Conservation (phyloP, 2,329 filamentous ascomycete species). For the Dactylellina sp. region DNA sequence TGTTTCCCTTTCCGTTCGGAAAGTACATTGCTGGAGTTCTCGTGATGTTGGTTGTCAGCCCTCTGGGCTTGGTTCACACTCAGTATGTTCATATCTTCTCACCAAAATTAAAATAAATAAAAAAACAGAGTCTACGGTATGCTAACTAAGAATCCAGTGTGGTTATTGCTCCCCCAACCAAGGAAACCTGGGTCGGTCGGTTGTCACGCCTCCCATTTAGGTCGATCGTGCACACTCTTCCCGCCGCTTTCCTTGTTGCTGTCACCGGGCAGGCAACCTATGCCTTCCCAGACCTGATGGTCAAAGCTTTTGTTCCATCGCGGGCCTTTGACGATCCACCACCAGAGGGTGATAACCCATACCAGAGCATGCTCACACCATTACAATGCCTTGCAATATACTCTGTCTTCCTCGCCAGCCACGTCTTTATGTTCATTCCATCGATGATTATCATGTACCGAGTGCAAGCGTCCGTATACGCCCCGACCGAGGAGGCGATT, state of each 20-base stretch:
- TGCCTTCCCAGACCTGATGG: conserved; percentile 51
- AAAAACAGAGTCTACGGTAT: too few species aligned
- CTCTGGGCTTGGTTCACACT: conserved; percentile 81
- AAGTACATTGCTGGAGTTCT: conserved; percentile 70
- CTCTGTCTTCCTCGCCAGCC: conserved; percentile 66
- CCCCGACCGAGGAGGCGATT: conserved; percentile 83
- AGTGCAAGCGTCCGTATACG: conserved; percentile 86
- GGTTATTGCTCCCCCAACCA: conserved; percentile 78
- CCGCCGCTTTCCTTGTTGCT: conserved; percentile 73
- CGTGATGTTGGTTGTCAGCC: conserved; percentile 73
- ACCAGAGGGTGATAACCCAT: conserved; percentile 58
- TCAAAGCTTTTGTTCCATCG: conserved; percentile 60
- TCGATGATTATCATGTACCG: conserved; percentile 81
- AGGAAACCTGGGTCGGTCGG: conserved; percentile 75
- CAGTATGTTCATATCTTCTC: conserved; percentile 69
- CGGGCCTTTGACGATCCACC: conserved; percentile 62
- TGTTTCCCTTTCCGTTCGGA: conserved; percentile 65
- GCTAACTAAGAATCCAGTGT: conserved; percentile 64
- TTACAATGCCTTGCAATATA: conserved; percentile 64
- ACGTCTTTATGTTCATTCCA: conserved; percentile 77
- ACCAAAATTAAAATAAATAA: too few species aligned
- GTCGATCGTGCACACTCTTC: conserved; percentile 76
- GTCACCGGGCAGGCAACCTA: conserved; percentile 67
- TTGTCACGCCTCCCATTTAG: conserved; percentile 74
- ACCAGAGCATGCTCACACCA: conserved; percentile 60